Conservation (phyloP, 2,329 filamentous ascomycete genomes). For the Aspergillus fijiensis region DNA sequence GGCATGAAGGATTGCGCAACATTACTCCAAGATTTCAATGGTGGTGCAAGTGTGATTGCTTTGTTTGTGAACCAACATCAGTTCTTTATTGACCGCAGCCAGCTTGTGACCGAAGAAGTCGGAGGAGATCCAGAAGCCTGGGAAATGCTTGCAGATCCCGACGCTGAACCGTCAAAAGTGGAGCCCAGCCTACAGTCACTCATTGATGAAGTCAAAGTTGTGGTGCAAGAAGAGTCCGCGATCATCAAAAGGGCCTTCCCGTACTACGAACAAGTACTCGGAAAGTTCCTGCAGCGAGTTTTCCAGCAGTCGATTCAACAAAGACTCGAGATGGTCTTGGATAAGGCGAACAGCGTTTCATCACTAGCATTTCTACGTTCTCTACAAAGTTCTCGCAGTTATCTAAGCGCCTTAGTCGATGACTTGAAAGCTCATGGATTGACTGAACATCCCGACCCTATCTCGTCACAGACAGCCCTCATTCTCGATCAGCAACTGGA, state of each 20-base stretch:
- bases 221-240: conserved; percentile 94
- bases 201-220: conserved; percentile 89
- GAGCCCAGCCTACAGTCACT: conserved; percentile 90
- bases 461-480: conserved; percentile 77
- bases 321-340: conserved; percentile 88
- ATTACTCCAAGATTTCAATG: conserved; percentile 92
- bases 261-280: conserved; percentile 89
- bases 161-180: conserved; percentile 85
- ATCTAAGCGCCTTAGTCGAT: conserved; percentile 83
- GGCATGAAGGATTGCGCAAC: conserved; percentile 97
- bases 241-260: conserved; percentile 97
- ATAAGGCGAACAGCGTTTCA: conserved; percentile 89
- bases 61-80: conserved; percentile 98
- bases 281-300: conserved; percentile 89
- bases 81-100: conserved; percentile 96
- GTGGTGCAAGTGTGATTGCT: conserved; percentile 90
- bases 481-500: conserved; percentile 67
- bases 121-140: conserved; percentile 63
- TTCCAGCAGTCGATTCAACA: conserved; percentile 99
- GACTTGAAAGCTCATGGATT: conserved; percentile 91
- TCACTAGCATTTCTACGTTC: conserved; percentile 88
- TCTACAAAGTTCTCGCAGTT: conserved; percentile 84
- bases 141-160: conserved; percentile 91
- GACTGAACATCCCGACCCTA: conserved; percentile 91
- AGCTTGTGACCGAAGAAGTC: conserved; percentile 85